A percentile compares a stretch with the other conserved stretches of the same genome.
These are phyloP conservation scores for Sclerotinia minor DNA, from an alignment of 2,329 filamentous ascomycete genomes.

Conservation along the genomic window DNA sequence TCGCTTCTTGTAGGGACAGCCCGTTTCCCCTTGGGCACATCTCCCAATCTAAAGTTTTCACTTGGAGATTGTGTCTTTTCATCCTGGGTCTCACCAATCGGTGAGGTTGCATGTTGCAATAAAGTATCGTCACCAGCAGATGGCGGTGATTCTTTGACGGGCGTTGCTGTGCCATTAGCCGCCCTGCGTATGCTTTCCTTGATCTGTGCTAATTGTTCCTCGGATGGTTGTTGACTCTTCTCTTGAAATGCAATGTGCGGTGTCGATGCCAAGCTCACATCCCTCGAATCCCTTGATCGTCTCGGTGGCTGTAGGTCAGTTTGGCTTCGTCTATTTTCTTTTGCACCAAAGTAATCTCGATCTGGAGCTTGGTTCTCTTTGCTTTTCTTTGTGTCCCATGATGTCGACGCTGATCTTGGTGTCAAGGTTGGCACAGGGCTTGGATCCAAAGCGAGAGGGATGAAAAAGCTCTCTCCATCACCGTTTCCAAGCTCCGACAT, in stretches of 20 bases:
- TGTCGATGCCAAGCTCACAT: constrained; percentile 54
- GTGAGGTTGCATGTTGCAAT: constrained; percentile 38
- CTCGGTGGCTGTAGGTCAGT: constrained; percentile 38
- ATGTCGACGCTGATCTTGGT: constrained; percentile 55
- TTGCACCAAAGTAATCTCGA: constrained; percentile 61
- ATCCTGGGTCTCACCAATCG: constrained; percentile 37
- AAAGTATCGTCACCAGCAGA: constrained; percentile 36
- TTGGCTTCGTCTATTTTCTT: constrained; percentile 45
- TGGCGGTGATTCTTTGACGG: constrained; percentile 35
- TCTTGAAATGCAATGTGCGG: constrained; percentile 94
- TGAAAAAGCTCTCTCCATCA: constrained; percentile 62
- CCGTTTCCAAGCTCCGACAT: constrained; percentile 47
- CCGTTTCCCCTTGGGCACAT: constrained; percentile 69
- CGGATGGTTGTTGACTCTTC: constrained; percentile 67
- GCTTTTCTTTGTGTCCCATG: constrained; percentile 44
- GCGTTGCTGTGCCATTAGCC: constrained; percentile 30
- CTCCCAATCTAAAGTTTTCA: constrained; percentile 76
- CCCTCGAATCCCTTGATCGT: constrained; percentile 42
- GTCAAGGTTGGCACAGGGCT: constrained; percentile 57
- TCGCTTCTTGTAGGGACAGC: constrained; percentile 43
- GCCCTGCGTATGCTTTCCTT: constrained; percentile 49
- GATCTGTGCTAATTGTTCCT: constrained; percentile 55
- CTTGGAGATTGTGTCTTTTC: constrained; percentile 42
- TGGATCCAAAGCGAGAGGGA: constrained; percentile 73
- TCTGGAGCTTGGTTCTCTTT: constrained; percentile 41